Conservation (phyloP, 495 filamentous ascomycete genomes). For the Podospora comata region DNA sequence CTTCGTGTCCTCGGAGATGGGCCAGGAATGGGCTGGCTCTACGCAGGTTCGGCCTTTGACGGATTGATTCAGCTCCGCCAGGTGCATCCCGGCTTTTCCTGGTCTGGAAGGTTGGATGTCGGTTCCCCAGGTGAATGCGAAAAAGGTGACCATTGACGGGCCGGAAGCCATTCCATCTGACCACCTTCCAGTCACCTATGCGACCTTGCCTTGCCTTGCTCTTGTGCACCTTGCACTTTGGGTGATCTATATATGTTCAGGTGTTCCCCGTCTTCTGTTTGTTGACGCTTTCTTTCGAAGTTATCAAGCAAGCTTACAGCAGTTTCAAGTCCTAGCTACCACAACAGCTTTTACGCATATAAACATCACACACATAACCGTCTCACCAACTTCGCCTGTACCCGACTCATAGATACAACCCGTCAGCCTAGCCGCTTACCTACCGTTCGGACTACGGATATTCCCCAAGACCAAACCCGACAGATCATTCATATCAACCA, state of each 20-base stretch:
- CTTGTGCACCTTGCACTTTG: not conserved
- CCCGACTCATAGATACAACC: not conserved
- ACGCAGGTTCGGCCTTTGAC: not conserved
- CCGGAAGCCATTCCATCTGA: not conserved
- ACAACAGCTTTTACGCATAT: not conserved
- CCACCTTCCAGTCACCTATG: not conserved
- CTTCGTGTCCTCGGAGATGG: not conserved
- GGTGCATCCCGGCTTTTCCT: not conserved
- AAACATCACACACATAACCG: not conserved
- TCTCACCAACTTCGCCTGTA: not conserved
- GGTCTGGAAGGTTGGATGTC: not conserved
- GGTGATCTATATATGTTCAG: not conserved
- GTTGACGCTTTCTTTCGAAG: not conserved
- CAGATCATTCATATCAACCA: not conserved
- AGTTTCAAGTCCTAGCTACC: not conserved
- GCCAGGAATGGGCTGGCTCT: not conserved
- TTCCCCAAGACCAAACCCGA: slow-evolving; percentile 24
- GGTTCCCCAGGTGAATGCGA: not conserved
- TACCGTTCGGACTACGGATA: slow-evolving; percentile 26
- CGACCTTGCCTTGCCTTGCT: not conserved
- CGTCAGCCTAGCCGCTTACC: not conserved
- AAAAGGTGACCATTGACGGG: not conserved
- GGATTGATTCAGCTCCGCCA: not conserved
- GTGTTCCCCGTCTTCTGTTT: not conserved
- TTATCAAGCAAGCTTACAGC: slow-evolving; percentile 1